Evolutionary conservation across 2,329 filamentous ascomycete genomes (phyloP).

Genomic region (Diaporthe australafricana): DNA sequence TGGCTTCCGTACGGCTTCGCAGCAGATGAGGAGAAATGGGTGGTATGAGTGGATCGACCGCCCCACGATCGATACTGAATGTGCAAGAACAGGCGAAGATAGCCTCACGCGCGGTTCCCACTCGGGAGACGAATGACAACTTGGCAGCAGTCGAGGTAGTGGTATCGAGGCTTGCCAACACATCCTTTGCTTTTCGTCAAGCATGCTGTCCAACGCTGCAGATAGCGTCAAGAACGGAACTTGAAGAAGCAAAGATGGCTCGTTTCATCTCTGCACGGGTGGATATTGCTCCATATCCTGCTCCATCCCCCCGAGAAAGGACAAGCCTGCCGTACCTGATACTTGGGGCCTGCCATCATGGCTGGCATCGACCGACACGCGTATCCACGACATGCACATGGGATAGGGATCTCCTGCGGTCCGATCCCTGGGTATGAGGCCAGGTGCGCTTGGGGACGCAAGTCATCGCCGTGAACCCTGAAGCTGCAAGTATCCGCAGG

Average conservation of each 20-base stretch:
- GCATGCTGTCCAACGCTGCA: not conserved
- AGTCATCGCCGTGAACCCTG: slow-evolving; percentile 2
- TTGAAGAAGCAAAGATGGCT: slow-evolving; percentile 21
- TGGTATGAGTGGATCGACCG: not conserved
- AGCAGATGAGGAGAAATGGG: not conserved
- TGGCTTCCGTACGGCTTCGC: not conserved
- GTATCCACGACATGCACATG: not conserved
- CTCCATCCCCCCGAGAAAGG: not conserved
- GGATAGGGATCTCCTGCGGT: not conserved
- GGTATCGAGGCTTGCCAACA: not conserved
- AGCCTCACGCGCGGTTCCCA: not conserved
- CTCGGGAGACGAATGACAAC: not conserved
- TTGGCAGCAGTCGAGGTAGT: not conserved
- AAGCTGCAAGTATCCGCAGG: not conserved
- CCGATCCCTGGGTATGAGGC: not conserved
- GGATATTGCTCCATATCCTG: not conserved
- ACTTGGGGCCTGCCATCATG: not conserved
- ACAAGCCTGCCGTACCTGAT: not conserved
- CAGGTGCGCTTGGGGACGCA: not conserved
- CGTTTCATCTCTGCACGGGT: not conserved
- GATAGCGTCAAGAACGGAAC: not conserved
- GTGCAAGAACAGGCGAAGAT: slow-evolving; percentile 19
- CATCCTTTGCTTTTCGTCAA: slow-evolving; percentile 8
- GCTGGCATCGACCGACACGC: not conserved
- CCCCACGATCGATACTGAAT: not conserved